Percentiles rank a stretch among this genome's conserved stretches.
phyloP scores from a whole-genome alignment of 495 filamentous ascomycete species.

The Aspergillus wentii region DNA sequence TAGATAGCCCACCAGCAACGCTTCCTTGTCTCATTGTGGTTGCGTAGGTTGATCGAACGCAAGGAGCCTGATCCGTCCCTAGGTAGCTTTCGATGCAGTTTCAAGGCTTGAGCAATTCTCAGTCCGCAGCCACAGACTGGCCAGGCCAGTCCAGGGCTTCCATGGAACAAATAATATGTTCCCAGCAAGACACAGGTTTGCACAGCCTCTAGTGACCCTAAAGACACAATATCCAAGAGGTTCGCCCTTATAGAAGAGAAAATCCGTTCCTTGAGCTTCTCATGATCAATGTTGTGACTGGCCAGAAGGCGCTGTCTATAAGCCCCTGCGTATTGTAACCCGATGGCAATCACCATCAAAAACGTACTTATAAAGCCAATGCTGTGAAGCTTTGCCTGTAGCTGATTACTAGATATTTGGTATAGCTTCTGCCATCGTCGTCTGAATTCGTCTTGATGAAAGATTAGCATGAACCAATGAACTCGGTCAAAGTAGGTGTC shows the following conservation, averaged over 20 bases:
- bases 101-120: constrained; percentile 30
- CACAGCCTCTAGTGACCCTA: constrained; percentile 22
- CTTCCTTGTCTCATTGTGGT: constrained; percentile 25
- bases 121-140: constrained; percentile 33
- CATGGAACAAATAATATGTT: constrained; percentile 34
- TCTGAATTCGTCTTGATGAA: constrained; percentile 33
- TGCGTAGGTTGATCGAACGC: background rate
- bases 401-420: background rate
- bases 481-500: constrained; percentile 33
- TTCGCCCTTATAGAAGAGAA: constrained; percentile 8
- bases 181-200: constrained; percentile 32
- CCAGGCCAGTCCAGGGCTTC: constrained; percentile 27
- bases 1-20: constrained; percentile 39
- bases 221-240: constrained; percentile 20
- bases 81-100: constrained; percentile 22
- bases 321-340: constrained; percentile 18
- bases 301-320: constrained; percentile 8
- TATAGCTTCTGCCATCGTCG: constrained; percentile 21
- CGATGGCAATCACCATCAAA: constrained; percentile 25
- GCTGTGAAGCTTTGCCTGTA: background rate
- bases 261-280: constrained; percentile 17
- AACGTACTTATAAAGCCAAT: constrained; percentile 22
- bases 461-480: constrained; percentile 36
- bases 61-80: background rate
- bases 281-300: constrained; percentile 6